Base-by-base conservation (phyloP, 352 stramenopile species). In the Phytophthora litchii region DNA sequence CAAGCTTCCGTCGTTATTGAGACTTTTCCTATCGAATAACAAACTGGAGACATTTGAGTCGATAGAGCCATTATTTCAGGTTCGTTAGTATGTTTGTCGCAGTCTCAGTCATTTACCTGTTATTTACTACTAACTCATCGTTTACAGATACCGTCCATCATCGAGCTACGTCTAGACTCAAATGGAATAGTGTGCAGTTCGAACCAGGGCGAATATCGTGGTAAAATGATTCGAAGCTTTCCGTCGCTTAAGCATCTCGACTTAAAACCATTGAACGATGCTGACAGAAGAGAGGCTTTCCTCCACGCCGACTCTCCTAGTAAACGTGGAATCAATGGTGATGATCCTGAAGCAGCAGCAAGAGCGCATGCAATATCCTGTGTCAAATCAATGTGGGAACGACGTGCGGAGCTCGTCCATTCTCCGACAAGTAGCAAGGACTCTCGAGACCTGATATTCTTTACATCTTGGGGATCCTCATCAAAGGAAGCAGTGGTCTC, bases 21-120 rank as follows among this genome's bases (percentile, higher is more conserved):
- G 92, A 1, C 60, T 98, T 12, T 98, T 97, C 55, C 62, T 98
- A 3, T 96, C 87, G 0, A 96, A 97, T 69, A 98, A 98, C 64
- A 74, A 75, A n/a, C 67, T 97, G 3, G 75, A 84, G 8, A 70
- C 63, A 10, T 76, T 96, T 9, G 77, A 96, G 3, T 59, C 80
- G 12, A 70, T 96, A 5, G 73, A 85, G 7, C 86, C 83, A 0
- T 47, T 98, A 1, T 81, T 97, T 17, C 66, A 86, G 31, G 73
- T 78, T 43, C 16, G 44, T 51, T 58, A 10, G 17, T 21, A 16
- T 49, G 20, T 54, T 9, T 48, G 0, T 32, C 4, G 21, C 11
- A 6, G n/a, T 36, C 34, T 9, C 4, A 13, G 3, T 35, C 23
- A 5, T 27, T 27, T 27, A 27, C 5, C 23, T 27, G 23, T 27